phyloP scores from a whole-genome alignment of 176 grass and related monocot genomes.

The Phyllostachys edulis region DNA sequence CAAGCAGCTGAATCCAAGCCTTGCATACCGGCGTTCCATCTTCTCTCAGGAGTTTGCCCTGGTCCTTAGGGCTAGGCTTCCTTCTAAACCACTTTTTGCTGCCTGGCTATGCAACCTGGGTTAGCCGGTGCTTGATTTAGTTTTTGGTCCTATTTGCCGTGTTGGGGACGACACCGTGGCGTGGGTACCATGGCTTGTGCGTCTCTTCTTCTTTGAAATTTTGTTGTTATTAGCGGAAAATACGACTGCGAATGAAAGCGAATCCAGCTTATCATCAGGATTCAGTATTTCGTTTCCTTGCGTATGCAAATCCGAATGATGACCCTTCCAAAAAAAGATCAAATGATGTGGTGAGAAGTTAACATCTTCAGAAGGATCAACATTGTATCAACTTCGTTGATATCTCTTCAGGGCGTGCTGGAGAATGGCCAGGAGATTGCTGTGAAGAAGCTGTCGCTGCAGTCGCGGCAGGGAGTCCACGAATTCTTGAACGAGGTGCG shows the following conservation, averaged over 20 bases:
- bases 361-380: background rate
- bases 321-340: background rate
- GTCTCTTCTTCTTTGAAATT: background rate
- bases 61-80: too few species aligned
- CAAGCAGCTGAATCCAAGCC: too few species aligned
- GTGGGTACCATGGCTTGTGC: background rate
- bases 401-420: slow-evolving; percentile 61
- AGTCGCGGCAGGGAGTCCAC: slow-evolving; percentile 71
- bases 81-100: too few species aligned
- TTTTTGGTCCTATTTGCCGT: too few species aligned
- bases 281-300: too few species aligned
- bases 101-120: too few species aligned
- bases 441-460: slow-evolving; percentile 85
- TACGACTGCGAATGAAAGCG: too few species aligned
- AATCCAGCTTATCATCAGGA: too few species aligned
- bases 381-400: background rate
- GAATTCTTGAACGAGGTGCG: slow-evolving; percentile 89
- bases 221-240: background rate
- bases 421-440: slow-evolving; percentile 71
- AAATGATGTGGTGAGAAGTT: background rate
- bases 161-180: background rate
- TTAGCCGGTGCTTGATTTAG: too few species aligned
- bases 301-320: background rate
- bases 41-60: too few species aligned
- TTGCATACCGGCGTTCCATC: too few species aligned